Conservation (phyloP, 495 filamentous ascomycete genomes). For the Apodospora peruviana region DNA sequence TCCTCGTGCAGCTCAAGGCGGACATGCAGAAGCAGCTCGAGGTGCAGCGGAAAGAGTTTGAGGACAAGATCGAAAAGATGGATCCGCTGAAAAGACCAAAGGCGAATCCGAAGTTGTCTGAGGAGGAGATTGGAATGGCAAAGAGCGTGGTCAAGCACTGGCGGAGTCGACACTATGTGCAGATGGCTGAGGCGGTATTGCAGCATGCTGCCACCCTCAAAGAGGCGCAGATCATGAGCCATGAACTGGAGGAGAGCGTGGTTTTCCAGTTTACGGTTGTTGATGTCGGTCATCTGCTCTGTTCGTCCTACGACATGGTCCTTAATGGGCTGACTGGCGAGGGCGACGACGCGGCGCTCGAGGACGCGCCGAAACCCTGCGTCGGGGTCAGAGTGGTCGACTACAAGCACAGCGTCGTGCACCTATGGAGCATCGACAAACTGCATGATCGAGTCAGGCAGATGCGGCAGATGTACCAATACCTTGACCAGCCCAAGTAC, state of each 20-base stretch:
- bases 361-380: constrained; percentile 80
- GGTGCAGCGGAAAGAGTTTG: constrained; percentile 69
- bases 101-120: constrained; percentile 57
- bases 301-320: constrained; percentile 93
- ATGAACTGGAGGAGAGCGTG: constrained; percentile 88
- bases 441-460: constrained; percentile 76
- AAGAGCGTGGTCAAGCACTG: constrained; percentile 63
- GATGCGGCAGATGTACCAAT: constrained; percentile 97
- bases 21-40: constrained; percentile 80
- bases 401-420: constrained; percentile 79
- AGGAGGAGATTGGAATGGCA: constrained; percentile 66
- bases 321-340: constrained; percentile 84
- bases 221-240: constrained; percentile 97
- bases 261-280: constrained; percentile 95
- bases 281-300: constrained; percentile 79
- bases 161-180: constrained; percentile 80
- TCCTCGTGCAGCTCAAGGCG: constrained; percentile 67
- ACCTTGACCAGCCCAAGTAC: constrained; percentile 90
- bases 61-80: constrained; percentile 50
- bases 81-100: constrained; percentile 45
- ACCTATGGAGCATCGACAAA: constrained; percentile 93
- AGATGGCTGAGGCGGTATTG: constrained; percentile 89
- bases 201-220: constrained; percentile 84
- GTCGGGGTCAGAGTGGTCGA: constrained; percentile 88
- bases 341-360: constrained; percentile 79